Base-by-base conservation (phyloP, 345 rosid species). In the Citrus hindsii region DNA sequence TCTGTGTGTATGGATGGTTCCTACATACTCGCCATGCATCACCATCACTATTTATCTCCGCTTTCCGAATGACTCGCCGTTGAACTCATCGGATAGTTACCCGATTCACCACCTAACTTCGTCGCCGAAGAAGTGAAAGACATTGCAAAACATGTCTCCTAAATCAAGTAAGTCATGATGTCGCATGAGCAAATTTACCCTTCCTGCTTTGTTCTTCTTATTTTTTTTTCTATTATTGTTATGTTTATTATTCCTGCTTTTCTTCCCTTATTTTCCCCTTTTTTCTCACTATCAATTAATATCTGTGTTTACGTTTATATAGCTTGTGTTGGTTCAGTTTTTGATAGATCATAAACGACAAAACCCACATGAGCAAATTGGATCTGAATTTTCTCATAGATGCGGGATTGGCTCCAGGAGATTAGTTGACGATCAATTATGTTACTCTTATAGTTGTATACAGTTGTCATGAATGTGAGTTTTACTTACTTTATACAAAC, bases 381-480 rank as follows among this genome's bases (percentile, higher is more conserved):
- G 79, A 80, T 80, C 79, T 75, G 79, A 69, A 3, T 33, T 73
- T 58, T 71, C 76, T 37, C 30, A 19, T 24, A 32, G 48, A 21
- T 63, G 55, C 53, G 55, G 19, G 30, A 70, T 37, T 30, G 71
- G 8, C 38, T 64, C 6, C 22, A 18, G 22, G 58, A 53, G 58
- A 22, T 4, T 18, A 53, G 22, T 53, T 53, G 58, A 53, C 6
- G 21, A 53, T 53, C 58, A 18, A 14, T 3, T 53, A 53, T 53
- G 30, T n/a, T 22, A 48, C 7, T 35, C 48, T 63, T 32, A 10
- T 74, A 33, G 42, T 63, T 71, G 63, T 63, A 42, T 58, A 69
- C 76, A 80, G 80, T 62, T 80, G 79, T 80, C 78, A 53, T 75
- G 70, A 75, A 58, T 67, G 46, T 71, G 58, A 38, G 71, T 21